Base-by-base conservation (phyloP, 768 basidiomycete genomes). In the Psilocybe subaeruginosa region DNA sequence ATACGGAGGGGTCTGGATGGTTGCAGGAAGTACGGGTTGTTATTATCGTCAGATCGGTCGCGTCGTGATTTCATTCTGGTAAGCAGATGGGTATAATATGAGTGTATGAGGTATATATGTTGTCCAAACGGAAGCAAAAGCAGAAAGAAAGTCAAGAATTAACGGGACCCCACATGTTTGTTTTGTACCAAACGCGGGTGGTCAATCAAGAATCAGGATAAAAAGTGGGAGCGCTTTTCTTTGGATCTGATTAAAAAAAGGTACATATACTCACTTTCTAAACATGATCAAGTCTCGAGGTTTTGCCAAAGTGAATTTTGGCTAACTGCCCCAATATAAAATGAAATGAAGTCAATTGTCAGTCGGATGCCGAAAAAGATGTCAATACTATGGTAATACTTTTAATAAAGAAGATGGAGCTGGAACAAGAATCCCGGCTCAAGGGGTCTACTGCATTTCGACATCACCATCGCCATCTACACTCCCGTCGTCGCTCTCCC, bases 401-500 rank as follows among this genome's bases (percentile, higher is more conserved):
- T 77, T 77, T 76, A 45, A 17, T 55, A 53, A 37, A 48, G 43
- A 23, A 58, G 19, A 29, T 12, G 19, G 29, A 33, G 46, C 53
- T 47, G 46, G 52, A 31, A 48, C 39, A 27, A 51, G 58, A 50
- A 45, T 59, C 45, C 39, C 16, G 41, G 23, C 31, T 30, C 33
- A 35, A 56, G 11, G 37, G 46, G 47, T 59, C 60, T 74, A 87
- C 59, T 77, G 66, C 86, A 87, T 87, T 54, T 86, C 85, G 14
- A 85, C 78, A 66, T 88, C 86, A 11, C 74, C 77, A 64, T 83
- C 83, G 0, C 75, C 78, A 64, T 87, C 88, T 31, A 82, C 84
- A 63, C 84, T 85, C 19, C 74, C 82, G 35, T 87, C 85, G 19
- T 77, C 82, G 60, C 87, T 88, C 66, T 89, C 91, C 82, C 86